Evolutionary conservation across 2,329 filamentous ascomycete species (phyloP).

Genomic region (Penicillium expansum): DNA sequence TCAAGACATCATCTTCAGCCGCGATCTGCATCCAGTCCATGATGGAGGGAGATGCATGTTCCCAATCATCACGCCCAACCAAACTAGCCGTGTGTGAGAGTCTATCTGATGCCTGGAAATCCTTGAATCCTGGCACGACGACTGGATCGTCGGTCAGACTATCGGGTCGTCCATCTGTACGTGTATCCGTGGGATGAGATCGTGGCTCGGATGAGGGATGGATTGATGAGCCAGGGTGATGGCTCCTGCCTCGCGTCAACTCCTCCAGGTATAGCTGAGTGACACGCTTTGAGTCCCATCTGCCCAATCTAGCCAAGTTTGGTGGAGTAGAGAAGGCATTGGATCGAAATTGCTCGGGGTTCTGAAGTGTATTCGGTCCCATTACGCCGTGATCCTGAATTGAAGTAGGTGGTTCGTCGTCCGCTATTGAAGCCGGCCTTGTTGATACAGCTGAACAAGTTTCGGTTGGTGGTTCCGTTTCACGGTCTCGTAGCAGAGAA

Average conservation of each 20-base stretch:
- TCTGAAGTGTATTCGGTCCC: slow-evolving; percentile 39
- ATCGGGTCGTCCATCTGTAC: slow-evolving; percentile 22
- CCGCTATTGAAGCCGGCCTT: slow-evolving; percentile 41
- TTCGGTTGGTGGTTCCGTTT: slow-evolving; percentile 31
- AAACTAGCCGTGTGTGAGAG: slow-evolving; percentile 43
- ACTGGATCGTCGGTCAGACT: slow-evolving; percentile 38
- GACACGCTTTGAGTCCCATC: slow-evolving; percentile 55
- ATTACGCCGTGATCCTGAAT: slow-evolving; percentile 36
- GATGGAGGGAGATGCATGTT: slow-evolving; percentile 50
- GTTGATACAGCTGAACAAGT: slow-evolving; percentile 37
- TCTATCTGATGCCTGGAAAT: slow-evolving; percentile 24
- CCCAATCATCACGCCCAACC: slow-evolving; percentile 48
- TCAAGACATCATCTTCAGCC: slow-evolving; percentile 38
- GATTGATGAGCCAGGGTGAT: slow-evolving; percentile 19
- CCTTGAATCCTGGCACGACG: slow-evolving; percentile 34
- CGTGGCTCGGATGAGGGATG: slow-evolving; percentile 25
- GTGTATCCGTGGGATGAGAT: slow-evolving; percentile 11
- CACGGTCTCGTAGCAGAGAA: slow-evolving; percentile 25
- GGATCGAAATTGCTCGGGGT: slow-evolving; percentile 38
- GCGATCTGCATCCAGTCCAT: slow-evolving; percentile 50
- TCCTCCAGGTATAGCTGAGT: slow-evolving; percentile 56
- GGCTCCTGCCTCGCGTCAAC: slow-evolving; percentile 36
- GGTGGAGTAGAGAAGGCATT: slow-evolving; percentile 51
- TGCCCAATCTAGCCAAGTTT: slow-evolving; percentile 52
- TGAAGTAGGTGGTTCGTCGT: slow-evolving; percentile 14